Evolutionary conservation across 2,329 filamentous ascomycete species (phyloP).

Genomic region (Paecilomyces sp.): DNA sequence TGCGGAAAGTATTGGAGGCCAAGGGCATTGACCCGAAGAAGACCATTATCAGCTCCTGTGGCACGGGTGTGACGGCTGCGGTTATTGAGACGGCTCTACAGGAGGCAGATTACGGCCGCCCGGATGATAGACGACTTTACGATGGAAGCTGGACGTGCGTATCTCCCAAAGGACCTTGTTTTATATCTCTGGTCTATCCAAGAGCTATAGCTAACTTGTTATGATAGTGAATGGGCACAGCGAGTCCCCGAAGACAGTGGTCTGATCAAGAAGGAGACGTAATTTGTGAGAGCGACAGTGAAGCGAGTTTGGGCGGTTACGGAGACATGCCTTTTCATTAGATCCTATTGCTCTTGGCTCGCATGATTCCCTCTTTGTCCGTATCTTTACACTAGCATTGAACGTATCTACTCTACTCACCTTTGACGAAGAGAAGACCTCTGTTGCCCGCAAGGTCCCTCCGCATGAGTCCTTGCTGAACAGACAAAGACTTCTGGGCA

Average conservation of each 20-base stretch:
- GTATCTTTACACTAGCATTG: not conserved
- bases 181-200: not conserved
- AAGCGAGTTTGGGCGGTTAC: not conserved
- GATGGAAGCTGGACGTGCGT: constrained; percentile 98
- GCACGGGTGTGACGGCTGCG: constrained; percentile 88
- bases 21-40: constrained; percentile 72
- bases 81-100: constrained; percentile 81
- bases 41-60: constrained; percentile 81
- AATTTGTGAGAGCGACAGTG: not conserved
- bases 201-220: not conserved
- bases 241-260: constrained; percentile 39
- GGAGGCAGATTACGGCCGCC: constrained; percentile 65
- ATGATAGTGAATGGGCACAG: constrained; percentile 43
- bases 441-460: not conserved
- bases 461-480: not conserved
- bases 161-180: not conserved
- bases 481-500: not conserved
- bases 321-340: not conserved
- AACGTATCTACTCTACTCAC: not conserved
- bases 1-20: constrained; percentile 68
- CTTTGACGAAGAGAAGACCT: not conserved
- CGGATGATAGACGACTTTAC: constrained; percentile 68
- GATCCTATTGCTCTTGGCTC: not conserved
- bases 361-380: not conserved
- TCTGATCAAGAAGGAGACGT: constrained; percentile 34